These are phyloP conservation scores for Lodderomyces elongisporus DNA, from an alignment of 1,139 yeast genomes.

Conservation along the genomic window DNA sequence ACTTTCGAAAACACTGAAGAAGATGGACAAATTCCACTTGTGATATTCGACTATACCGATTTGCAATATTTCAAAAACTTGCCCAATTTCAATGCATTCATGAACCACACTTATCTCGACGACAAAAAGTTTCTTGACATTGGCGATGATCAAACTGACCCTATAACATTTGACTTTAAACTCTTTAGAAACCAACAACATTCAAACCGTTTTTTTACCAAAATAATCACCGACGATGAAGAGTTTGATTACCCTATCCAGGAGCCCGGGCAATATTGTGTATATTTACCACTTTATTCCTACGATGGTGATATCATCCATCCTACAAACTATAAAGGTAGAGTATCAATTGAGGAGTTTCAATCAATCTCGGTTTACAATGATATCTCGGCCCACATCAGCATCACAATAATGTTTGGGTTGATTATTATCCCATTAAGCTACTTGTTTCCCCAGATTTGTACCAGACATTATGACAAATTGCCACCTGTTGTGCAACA, in stretches of 20 bases:
- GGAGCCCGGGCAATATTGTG: constrained; percentile 12
- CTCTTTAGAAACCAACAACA: constrained; percentile 3
- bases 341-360: constrained; percentile 10
- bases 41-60: constrained; percentile 11
- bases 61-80: constrained; percentile 10
- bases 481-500: constrained; percentile 6
- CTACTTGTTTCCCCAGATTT: constrained; percentile 8
- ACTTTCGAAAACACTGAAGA: constrained; percentile 6
- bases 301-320: constrained; percentile 7
- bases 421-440: constrained; percentile 5
- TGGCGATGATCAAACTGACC: constrained; percentile 4
- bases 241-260: constrained; percentile 6
- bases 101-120: constrained; percentile 12
- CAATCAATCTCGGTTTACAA: constrained; percentile 7
- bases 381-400: constrained; percentile 10
- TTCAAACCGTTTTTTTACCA: constrained; percentile 8
- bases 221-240: constrained; percentile 6
- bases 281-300: constrained; percentile 12
- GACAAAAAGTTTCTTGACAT: background rate
- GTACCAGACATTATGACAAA: constrained; percentile 2
- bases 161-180: constrained; percentile 5
- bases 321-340: constrained; percentile 9
- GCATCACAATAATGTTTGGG: constrained; percentile 8
- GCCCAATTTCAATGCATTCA: constrained; percentile 13
- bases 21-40: constrained; percentile 10